These are phyloP conservation scores for Penium margaritaceum DNA, from an alignment of 139 green algal species.

Conservation along the genomic window DNA sequence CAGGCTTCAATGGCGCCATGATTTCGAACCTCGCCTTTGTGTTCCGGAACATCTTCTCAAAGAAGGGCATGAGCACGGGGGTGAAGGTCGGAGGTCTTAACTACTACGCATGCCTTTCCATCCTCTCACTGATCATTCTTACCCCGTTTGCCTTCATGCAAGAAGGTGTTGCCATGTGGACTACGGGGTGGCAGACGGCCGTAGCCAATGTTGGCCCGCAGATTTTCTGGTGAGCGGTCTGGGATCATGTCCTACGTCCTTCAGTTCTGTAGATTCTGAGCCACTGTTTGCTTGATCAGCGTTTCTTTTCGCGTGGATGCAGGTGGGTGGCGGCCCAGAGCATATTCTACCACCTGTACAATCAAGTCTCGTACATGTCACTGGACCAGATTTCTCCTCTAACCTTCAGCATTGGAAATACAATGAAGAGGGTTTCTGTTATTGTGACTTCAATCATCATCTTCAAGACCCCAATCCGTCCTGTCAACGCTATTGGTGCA, in stretches of 20 bases:
- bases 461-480: slow-evolving; percentile 40
- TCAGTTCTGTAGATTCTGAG: too few relatives aligned
- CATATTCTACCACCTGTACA: slow-evolving; percentile 90
- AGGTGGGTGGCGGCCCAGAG: slow-evolving; percentile 41
- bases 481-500: slow-evolving; percentile 63
- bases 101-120: slow-evolving; percentile 48
- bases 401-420: slow-evolving; percentile 51
- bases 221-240: slow-evolving; percentile 28
- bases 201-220: slow-evolving; percentile 29
- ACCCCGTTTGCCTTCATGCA: slow-evolving; percentile 47
- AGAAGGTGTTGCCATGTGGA: slow-evolving; percentile 37
- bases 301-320: too few relatives aligned
- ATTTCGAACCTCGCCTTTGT: slow-evolving; percentile 51
- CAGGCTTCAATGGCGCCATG: slow-evolving; percentile 48
- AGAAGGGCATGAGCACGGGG: slow-evolving; percentile 46
- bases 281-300: too few relatives aligned
- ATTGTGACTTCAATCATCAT: slow-evolving; percentile 44
- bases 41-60: slow-evolving; percentile 50
- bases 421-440: slow-evolving; percentile 46
- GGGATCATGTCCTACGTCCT: too few relatives aligned
- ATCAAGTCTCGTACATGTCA: slow-evolving; percentile 64
- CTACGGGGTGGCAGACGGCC: slow-evolving; percentile 41
- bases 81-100: slow-evolving; percentile 47
- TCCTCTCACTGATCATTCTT: slow-evolving; percentile 45
- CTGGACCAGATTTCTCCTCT: slow-evolving; percentile 84